These are phyloP conservation scores for Nothomitra cinnamomea DNA, from an alignment of 2,329 filamentous ascomycete species.

Conservation along the genomic window DNA sequence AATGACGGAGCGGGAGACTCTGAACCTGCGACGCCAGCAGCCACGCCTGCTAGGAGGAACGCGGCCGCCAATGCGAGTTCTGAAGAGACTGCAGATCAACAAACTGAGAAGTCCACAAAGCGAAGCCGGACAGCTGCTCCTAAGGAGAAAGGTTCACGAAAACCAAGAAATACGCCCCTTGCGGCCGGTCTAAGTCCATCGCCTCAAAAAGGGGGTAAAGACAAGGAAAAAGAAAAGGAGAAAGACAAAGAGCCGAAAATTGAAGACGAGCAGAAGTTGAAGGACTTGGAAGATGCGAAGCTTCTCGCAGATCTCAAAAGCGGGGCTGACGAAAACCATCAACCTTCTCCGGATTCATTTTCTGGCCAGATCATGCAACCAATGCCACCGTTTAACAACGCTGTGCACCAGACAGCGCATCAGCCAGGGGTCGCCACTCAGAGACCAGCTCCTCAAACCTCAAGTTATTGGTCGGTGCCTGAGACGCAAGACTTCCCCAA, in stretches of 20 bases:
- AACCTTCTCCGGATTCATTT: background rate
- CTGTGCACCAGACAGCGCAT: slow-evolving; percentile 5
- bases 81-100: background rate
- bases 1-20: slow-evolving; percentile 17
- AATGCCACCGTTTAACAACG: slow-evolving; percentile 2
- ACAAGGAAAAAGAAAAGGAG: background rate
- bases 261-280: slow-evolving; percentile 9
- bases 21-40: slow-evolving; percentile 19
- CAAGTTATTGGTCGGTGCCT: slow-evolving; percentile 35
- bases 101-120: background rate
- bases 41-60: slow-evolving; percentile 19
- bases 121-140: background rate
- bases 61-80: slow-evolving; percentile 11
- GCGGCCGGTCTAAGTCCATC: slow-evolving; percentile 13
- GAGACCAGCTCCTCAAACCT: slow-evolving; percentile 23
- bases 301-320: slow-evolving; percentile 9
- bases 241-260: slow-evolving; percentile 8
- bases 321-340: background rate
- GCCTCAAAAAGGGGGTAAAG: slow-evolving; percentile 9
- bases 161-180: slow-evolving; percentile 8
- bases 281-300: slow-evolving; percentile 11
- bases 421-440: slow-evolving; percentile 6
- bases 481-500: slow-evolving; percentile 30
- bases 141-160: slow-evolving; percentile 6
- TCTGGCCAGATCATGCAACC: slow-evolving; percentile 7